Conservation (phyloP, 345 rosid species). For the Ceriops decandra region DNA sequence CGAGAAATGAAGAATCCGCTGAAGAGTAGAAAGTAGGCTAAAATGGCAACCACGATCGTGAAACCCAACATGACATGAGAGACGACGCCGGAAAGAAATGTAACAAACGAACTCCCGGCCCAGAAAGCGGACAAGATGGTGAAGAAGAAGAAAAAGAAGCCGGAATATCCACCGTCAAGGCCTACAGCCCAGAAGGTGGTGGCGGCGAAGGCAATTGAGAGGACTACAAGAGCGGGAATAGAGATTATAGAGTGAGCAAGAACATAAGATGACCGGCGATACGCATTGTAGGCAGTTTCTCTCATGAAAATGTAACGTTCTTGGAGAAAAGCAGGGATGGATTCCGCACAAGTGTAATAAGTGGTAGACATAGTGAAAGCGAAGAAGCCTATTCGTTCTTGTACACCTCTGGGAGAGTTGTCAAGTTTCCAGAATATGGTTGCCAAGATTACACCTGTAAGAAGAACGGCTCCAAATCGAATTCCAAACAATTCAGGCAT, state of each 20-base stretch:
- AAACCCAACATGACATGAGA: conserved; percentile 82
- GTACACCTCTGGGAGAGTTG: conserved; percentile 31
- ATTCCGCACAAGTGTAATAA: conserved; percentile 32
- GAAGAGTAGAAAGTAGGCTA: conserved; percentile 84
- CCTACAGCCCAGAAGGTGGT: conserved; percentile 78
- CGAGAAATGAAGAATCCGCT: conserved; percentile 90
- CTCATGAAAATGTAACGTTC: conserved; percentile 35
- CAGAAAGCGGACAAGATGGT: conserved; percentile 70
- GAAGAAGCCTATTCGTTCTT: conserved; percentile 27
- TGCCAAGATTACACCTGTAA: conserved; percentile 23
- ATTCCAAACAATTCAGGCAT: conserved; percentile 29
- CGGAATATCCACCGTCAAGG: conserved; percentile 61
- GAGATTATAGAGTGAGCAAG: conserved; percentile 71
- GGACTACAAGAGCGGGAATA: conserved; percentile 60
- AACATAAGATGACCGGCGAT: conserved; percentile 84
- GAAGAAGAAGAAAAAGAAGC: conserved; percentile 73
- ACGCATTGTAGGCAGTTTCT: conserved; percentile 44
- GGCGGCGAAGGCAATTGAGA: conserved; percentile 65
- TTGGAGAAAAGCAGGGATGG: conserved; percentile 28
- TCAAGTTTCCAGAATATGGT: conserved; percentile 27
- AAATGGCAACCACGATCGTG: conserved; percentile 73
- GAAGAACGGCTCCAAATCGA: conserved; percentile 24
- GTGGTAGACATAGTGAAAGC: conserved; percentile 34
- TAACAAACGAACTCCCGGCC: conserved; percentile 93
- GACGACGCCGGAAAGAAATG: conserved; percentile 85